Evolutionary conservation across 1,139 yeast genomes (phyloP), one percentile per base, ranked within the genome.

Genomic region (Casaregolazyma suthepensis): DNA sequence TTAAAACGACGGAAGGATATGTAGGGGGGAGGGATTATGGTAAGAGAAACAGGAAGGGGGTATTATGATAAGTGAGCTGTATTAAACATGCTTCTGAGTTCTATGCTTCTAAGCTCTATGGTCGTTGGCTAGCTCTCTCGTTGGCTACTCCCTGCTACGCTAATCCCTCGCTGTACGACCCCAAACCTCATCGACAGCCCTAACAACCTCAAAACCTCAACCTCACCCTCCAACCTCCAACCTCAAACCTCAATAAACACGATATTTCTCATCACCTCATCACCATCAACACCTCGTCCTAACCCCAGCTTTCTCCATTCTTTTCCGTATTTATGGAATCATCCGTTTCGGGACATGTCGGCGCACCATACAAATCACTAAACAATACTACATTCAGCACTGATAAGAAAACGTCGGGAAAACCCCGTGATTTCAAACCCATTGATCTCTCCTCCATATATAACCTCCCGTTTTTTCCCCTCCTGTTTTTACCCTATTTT

Each of bases 1-100:
- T 72, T 91, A 40, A 78, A 81, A 69, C 82, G 87, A 29, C 88
- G 90, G 70, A 91, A 93, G 67, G 52, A 49, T n/a, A 43, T 46
- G 23, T 54, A 48, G 40, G 31, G 10, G 10, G 31, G 10, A 26
- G 6, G 31, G 10, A 26, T 26, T 22, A 22, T 22, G 26, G n/a
- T n/a, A n/a, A n/a, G n/a, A n/a, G n/a, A n/a, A n/a, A n/a, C n/a
- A n/a, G n/a, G n/a, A n/a, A n/a, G n/a, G n/a, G n/a, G n/a, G n/a
- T n/a, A n/a, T n/a, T n/a, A n/a, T n/a, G n/a, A n/a, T n/a, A n/a
- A n/a, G n/a, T n/a, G n/a, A n/a, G n/a, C n/a, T n/a, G n/a, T n/a
- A n/a, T n/a, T n/a, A n/a, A n/a, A n/a, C n/a, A n/a, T n/a, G n/a
- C n/a, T n/a, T n/a, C n/a, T n/a, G n/a, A n/a, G n/a, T n/a, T n/a